These are phyloP conservation scores for Candida taoyuanica DNA, from an alignment of 805 yeast species.

Conservation along the genomic window DNA sequence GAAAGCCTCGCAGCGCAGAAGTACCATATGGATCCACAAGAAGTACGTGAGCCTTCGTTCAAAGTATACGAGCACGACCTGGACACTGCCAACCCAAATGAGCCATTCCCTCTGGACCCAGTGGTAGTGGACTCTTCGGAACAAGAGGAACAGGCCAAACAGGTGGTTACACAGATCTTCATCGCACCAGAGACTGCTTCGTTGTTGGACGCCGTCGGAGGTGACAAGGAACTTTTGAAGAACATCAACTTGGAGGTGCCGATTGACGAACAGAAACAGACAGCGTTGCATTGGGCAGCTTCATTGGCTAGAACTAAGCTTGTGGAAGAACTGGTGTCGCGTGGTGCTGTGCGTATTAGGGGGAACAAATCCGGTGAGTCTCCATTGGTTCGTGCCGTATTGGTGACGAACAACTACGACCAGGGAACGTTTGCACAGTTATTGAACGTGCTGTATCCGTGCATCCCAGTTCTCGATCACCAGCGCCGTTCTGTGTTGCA, in stretches of 20 bases:
- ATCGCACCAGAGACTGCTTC: slow-evolving; percentile 36
- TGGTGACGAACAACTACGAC: slow-evolving; percentile 80
- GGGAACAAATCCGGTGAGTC: slow-evolving; percentile 86
- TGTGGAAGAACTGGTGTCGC: slow-evolving; percentile 61
- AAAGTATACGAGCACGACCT: slow-evolving; percentile 35
- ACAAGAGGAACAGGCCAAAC: slow-evolving; percentile 38
- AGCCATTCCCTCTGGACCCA: slow-evolving; percentile 48
- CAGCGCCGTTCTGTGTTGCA: slow-evolving; percentile 80
- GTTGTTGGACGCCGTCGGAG: slow-evolving; percentile 29
- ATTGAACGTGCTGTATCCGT: slow-evolving; percentile 71
- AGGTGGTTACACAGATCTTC: slow-evolving; percentile 47
- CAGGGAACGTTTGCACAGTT: slow-evolving; percentile 67
- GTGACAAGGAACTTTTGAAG: slow-evolving; percentile 19
- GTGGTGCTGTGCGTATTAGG: slow-evolving; percentile 65
- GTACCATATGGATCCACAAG: slow-evolving; percentile 6
- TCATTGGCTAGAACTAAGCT: slow-evolving; percentile 75
- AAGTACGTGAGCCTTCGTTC: slow-evolving; percentile 13
- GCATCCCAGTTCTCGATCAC: slow-evolving; percentile 58
- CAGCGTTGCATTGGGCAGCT: slow-evolving; percentile 94
- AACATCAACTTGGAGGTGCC: slow-evolving; percentile 70
- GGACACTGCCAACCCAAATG: slow-evolving; percentile 36
- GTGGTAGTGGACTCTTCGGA: slow-evolving; percentile 28
- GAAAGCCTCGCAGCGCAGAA: background rate
- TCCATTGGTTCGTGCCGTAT: slow-evolving; percentile 76
- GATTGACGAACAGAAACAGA: slow-evolving; percentile 89